Conservation (phyloP, 2,329 filamentous ascomycete species). For the Botryotinia narcissicola region DNA sequence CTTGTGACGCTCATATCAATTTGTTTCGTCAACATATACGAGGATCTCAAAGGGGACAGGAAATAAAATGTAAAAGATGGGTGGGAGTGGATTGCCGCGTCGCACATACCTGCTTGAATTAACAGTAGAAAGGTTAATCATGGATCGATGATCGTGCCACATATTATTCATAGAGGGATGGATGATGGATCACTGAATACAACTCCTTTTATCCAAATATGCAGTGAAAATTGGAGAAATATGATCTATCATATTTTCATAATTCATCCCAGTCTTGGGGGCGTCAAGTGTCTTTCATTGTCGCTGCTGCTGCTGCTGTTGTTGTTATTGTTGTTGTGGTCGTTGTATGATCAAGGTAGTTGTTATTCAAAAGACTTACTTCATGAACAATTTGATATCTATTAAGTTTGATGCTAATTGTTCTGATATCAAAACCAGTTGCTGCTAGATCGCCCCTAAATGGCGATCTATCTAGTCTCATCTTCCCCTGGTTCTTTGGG, state of each 20-base stretch:
- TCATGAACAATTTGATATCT: not conserved
- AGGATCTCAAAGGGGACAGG: conserved; percentile 1
- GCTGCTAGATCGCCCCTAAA: conserved; percentile 21
- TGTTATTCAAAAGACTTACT: not conserved
- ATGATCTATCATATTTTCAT: conserved; percentile 11
- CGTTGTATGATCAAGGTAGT: not conserved
- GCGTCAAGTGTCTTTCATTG: not conserved
- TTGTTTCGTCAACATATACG: conserved; percentile 14
- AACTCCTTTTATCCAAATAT: conserved; percentile 11
- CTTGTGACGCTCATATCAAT: not conserved
- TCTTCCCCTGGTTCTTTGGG: conserved; percentile 16
- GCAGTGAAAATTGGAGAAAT: conserved; percentile 11
- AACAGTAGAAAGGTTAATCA: not conserved
- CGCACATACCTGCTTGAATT: not conserved
- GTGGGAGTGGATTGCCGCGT: not conserved
- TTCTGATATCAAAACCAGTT: conserved; percentile 1
- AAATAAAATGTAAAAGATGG: not conserved
- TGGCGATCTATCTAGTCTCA: conserved; percentile 19
- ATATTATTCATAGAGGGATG: not conserved
- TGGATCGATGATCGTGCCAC: conserved; percentile 10
- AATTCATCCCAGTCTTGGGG: not conserved
- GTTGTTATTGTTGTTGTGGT: not conserved
- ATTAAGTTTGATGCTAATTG: not conserved
- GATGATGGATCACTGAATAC: not conserved
- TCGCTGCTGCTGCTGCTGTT: not conserved